Conservation (phyloP, 2,329 filamentous ascomycete genomes). For the Neonectria hederae region DNA sequence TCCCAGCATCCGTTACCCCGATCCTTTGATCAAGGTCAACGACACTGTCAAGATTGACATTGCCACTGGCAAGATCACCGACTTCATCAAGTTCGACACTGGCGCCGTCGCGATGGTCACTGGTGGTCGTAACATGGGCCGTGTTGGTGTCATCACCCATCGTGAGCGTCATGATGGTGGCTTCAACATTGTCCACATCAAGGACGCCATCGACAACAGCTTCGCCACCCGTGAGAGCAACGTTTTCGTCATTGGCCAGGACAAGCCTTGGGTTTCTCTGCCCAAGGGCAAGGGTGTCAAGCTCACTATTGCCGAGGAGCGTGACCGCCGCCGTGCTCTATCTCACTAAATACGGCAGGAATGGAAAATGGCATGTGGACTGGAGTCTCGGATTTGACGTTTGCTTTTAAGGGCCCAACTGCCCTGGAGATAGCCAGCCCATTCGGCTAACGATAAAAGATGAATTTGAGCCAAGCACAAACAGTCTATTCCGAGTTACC, state of each 20-base stretch:
- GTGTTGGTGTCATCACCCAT: conserved; percentile 99
- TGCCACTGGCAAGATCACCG: conserved; percentile 94
- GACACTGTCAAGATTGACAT: conserved; percentile 99
- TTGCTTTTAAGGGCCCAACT: conserved; percentile 46
- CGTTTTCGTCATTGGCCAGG: conserved; percentile 98
- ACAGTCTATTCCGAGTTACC: conserved; percentile 37
- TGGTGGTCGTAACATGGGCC: conserved; percentile 99
- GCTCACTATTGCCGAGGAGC: conserved; percentile 98
- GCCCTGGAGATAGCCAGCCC: conserved; percentile 49
- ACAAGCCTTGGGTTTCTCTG: conserved; percentile 99
- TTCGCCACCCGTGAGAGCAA: conserved; percentile 99
- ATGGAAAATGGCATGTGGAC: conserved; percentile 49
- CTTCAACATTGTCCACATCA: conserved; percentile 99
- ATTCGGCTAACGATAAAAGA: conserved; percentile 50
- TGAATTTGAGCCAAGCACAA: conserved; percentile 47
- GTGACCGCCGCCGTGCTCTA: conserved; percentile 90
- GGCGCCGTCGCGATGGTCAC: conserved; percentile 98
- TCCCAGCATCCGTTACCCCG: conserved; percentile 96
- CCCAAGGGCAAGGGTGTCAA: conserved; percentile 99
- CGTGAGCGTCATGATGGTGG: conserved; percentile 99
- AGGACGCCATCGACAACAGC: conserved; percentile 99
- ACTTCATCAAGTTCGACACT: conserved; percentile 99
- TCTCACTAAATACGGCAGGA: conserved; percentile 57
- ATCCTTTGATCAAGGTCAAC: conserved; percentile 99
- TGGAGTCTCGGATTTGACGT: conserved; percentile 54